Base-by-base conservation (phyloP, 768 basidiomycete species). In the Hygrophorus russula region DNA sequence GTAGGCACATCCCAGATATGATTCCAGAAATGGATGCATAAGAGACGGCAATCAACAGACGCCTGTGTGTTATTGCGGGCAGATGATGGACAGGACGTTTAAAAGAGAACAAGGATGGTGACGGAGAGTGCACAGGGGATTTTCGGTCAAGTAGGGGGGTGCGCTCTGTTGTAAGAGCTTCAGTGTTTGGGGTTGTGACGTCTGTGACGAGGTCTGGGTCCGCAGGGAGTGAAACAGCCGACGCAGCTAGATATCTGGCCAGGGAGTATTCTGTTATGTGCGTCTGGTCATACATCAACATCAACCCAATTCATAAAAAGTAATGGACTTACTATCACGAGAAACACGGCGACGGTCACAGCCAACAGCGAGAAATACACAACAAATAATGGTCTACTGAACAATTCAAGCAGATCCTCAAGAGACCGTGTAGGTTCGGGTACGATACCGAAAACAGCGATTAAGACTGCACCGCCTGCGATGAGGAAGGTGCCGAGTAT, bases 371-470 rank as follows among this genome's bases (percentile, higher is more conserved):
- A 79, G 60, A 93, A 86, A 67, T 90, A 94, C 3, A 68, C 75
- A 30, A 92, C 62, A 59, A 93, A 97, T 1, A 83, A 62, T 2
- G 82, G 78, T 35, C 92, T 67, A 41, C 69, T 63, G 60, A 92
- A 91, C 7, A 94, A 70, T 18, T 59, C 59, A 18, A 97, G 70
- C 18, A 97, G 73, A 57, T 92, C 89, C 46, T 91, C 85, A 13
- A 97, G 67, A 1, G 84, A 81, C 49, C 86, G 85, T 9, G 85
- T 89, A 10, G 77, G 77, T 61, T 94, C 91, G 14, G 85, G 80
- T 0, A 97, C 88, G 51, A 92, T 88, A 37, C 92, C 92, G 55
- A 93, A 97, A 39, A 91, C 64, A 12, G 86, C 91, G 46, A 97
- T 90, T 47, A 93, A 70, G 33, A 87, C 79, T 5, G 92, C 91